A percentile compares a stretch with the other conserved stretches of the same genome.
Evolutionary conservation across 2,329 filamentous ascomycete genomes (phyloP).

Genomic region (Ascochyta viciae-villosae): DNA sequence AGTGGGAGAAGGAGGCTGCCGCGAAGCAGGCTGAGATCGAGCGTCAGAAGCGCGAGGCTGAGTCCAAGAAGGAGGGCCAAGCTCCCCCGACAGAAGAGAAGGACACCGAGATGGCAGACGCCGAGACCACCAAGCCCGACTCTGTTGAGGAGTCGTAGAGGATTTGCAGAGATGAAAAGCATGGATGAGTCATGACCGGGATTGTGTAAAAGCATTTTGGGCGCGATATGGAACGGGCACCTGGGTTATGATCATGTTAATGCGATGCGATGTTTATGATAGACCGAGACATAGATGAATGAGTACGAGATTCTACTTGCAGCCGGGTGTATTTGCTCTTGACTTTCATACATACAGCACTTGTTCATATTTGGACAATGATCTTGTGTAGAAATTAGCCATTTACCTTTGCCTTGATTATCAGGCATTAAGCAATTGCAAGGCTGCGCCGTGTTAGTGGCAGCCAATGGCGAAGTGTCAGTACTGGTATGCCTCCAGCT

Average conservation of each 20-base stretch:
- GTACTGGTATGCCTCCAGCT: too few species aligned
- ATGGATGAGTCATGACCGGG: slow-evolving; percentile 18
- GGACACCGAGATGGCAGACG: slow-evolving; percentile 68
- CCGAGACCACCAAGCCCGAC: slow-evolving; percentile 52
- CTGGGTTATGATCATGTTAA: slow-evolving; percentile 31
- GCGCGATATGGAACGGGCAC: slow-evolving; percentile 17
- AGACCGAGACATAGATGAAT: slow-evolving; percentile 37
- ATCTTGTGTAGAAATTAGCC: too few species aligned
- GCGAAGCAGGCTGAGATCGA: slow-evolving; percentile 72
- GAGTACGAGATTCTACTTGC: slow-evolving; percentile 7
- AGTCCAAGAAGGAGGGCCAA: slow-evolving; percentile 65
- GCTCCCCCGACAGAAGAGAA: slow-evolving; percentile 44
- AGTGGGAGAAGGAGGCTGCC: slow-evolving; percentile 69
- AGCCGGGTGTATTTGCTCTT: background rate
- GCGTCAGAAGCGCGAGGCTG: slow-evolving; percentile 79
- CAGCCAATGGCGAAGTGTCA: too few species aligned
- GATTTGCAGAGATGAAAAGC: slow-evolving; percentile 33
- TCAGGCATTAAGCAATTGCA: too few species aligned
- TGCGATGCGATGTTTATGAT: slow-evolving; percentile 36
- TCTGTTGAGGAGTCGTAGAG: slow-evolving; percentile 49
- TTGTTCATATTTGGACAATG: too few species aligned
- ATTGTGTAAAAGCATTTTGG: slow-evolving; percentile 32
- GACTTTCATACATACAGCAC: background rate
- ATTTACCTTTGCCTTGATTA: too few species aligned
- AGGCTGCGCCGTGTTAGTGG: too few species aligned